Conservation (phyloP, 176 grass and related monocot genomes). For the Oryza punctata region DNA sequence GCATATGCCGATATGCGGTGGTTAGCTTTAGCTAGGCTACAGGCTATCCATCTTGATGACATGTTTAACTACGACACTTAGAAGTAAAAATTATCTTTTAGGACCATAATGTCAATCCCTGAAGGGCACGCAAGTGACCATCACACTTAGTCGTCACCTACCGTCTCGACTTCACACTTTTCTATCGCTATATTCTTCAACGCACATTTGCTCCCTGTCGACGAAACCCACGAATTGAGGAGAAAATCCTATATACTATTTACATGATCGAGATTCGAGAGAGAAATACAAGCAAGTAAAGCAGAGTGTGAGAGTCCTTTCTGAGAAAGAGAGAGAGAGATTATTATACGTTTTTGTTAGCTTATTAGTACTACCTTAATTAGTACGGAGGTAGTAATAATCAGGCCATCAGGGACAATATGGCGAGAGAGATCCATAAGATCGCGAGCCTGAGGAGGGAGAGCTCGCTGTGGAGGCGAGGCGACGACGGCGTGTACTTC, state of each 20-base stretch:
- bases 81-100: neutral
- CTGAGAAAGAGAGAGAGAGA: too few relatives aligned
- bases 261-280: too few relatives aligned
- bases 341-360: too few relatives aligned
- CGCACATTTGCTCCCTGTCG: neutral
- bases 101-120: too few relatives aligned
- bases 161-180: neutral
- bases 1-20: neutral
- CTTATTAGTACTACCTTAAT: too few relatives aligned
- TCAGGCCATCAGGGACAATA: neutral
- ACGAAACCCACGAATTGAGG: neutral
- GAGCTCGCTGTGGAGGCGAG: slow-evolving; percentile 59
- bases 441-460: slow-evolving; percentile 53
- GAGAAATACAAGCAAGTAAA: neutral
- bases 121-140: too few relatives aligned
- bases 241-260: neutral
- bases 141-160: neutral
- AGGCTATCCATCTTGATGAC: neutral
- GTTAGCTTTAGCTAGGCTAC: neutral
- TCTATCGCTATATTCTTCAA: neutral
- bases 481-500: slow-evolving; percentile 46
- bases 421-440: slow-evolving; percentile 49
- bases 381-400: too few relatives aligned
- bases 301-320: neutral
- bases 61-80: neutral